These are phyloP conservation scores for Incumbomyces delicatus DNA, from an alignment of 2,329 filamentous ascomycete species.

Conservation along the genomic window DNA sequence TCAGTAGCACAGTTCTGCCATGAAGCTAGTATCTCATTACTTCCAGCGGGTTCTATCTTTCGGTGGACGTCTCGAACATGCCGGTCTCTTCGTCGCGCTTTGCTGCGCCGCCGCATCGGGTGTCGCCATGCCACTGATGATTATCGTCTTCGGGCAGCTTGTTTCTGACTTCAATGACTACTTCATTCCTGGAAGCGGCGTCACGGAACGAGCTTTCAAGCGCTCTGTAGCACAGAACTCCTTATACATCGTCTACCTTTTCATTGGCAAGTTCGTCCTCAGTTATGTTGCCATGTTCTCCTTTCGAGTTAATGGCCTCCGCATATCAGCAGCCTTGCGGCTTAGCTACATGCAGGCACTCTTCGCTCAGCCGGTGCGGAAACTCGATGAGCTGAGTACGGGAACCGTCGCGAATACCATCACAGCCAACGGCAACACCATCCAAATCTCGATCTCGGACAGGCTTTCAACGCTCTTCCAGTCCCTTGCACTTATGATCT, in stretches of 20 bases:
- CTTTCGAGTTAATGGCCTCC: conserved; percentile 41
- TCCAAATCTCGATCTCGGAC: conserved; percentile 47
- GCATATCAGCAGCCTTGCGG: conserved; percentile 42
- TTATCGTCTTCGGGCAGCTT: conserved; percentile 47
- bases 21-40: conserved; percentile 5
- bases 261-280: conserved; percentile 45
- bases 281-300: conserved; percentile 45
- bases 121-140: conserved; percentile 37
- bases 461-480: conserved; percentile 38
- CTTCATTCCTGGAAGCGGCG: conserved; percentile 35
- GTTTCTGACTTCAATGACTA: conserved; percentile 50
- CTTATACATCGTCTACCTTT: conserved; percentile 44
- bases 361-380: conserved; percentile 41
- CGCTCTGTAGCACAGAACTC: conserved; percentile 39
- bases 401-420: conserved; percentile 44
- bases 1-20: conserved; percentile 5
- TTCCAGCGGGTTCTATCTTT: conserved; percentile 21
- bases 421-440: conserved; percentile 42
- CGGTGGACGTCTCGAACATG: conserved; percentile 14
- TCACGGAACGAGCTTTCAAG: conserved; percentile 41
- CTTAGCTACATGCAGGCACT: conserved; percentile 41
- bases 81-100: conserved; percentile 14
- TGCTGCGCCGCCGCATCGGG: conserved; percentile 11
- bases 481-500: conserved; percentile 31
- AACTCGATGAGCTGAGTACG: conserved; percentile 40